Percentiles rank a stretch among this genome's conserved stretches.
Conservation (phyloP, 371 early-diverging fungal genomes). For the Mortierella sp. region DNA sequence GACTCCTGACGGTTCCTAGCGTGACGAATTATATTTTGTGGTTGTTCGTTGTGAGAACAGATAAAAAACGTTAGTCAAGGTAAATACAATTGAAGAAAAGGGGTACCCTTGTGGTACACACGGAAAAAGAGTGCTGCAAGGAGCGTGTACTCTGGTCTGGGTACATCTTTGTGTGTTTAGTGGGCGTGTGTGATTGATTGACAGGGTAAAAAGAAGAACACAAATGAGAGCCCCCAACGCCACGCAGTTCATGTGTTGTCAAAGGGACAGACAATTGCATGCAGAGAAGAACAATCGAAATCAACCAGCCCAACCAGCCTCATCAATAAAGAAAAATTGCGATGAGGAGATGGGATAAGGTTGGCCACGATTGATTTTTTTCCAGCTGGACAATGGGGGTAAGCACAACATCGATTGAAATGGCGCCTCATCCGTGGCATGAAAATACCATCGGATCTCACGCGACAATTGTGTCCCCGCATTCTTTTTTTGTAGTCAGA, state of each 20-base stretch:
- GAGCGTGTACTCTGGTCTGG: neutral
- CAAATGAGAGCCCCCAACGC: neutral
- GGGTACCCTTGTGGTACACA: slow-evolving; percentile 4
- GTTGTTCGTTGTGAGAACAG: neutral
- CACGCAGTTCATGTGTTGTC: neutral
- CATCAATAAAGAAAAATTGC: neutral
- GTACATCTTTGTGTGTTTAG: neutral
- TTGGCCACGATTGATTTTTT: slow-evolving; percentile 9
- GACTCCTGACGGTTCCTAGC: slow-evolving; percentile 1
- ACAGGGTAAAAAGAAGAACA: neutral
- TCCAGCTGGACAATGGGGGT: neutral
- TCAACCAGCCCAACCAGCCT: neutral
- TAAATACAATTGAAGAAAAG: neutral
- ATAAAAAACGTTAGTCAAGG: neutral
- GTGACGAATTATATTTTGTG: neutral
- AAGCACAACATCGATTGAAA: neutral
- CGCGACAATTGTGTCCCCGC: slow-evolving; percentile 7
- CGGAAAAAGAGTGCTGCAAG: neutral
- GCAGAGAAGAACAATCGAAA: too few species aligned
- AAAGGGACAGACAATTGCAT: neutral
- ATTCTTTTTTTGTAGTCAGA: neutral
- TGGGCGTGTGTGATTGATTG: neutral
- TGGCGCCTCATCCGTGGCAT: neutral
- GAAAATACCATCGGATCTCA: neutral
- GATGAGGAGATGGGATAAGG: slow-evolving; percentile 14